Base-by-base conservation (phyloP, 1,284 basidiomycete genomes). In the Sphaerobolus stellatus region DNA sequence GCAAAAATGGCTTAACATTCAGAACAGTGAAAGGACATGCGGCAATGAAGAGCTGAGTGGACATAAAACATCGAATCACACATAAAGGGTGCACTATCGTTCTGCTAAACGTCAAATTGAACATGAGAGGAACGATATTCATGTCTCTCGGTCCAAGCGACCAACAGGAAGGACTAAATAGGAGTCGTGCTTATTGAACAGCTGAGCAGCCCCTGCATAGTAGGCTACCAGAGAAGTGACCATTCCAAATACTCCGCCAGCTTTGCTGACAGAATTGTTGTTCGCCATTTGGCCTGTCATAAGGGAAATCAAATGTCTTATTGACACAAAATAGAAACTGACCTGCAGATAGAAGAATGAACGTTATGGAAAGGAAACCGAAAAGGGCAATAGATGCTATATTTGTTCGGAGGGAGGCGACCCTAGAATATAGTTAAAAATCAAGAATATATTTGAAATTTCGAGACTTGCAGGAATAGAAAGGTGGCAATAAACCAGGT, bases 161-260 rank as follows among this genome's bases (percentile, higher is more conserved):
- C 81, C 82, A 50, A 80, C 59, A 0, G 86, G 86, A 22, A 86
- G 72, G 5, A 62, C 67, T 64, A 81, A 74, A 64, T 74, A 74
- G 30, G 75, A 71, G 60, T 75, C 72, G 38, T 81, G 80, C n/a
- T 74, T 72, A 22, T 72, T 73, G 48, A 87, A 75, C 46, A 90
- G 67, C 54, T 87, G 81, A 24, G 78, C 78, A n/a, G 82, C 69
- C 41, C 80, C 88, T 46, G 78, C 75, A 65, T 89, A 89, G 72
- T 81, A 89, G 16, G 86, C 88, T 61, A 88, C 67, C 58, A 81
- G 66, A 0, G 84, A 85, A 20, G 88, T 87, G 53, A 85, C 58
- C 52, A 86, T 76, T 29, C 92, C 93, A 29, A 92, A 69, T 2
- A 70, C 81, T 51, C 93, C 93, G 43, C 91, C 92, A 3, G 86